Conservation (phyloP, 2,329 filamentous ascomycete species). For the Aurifilum marmelostoma region DNA sequence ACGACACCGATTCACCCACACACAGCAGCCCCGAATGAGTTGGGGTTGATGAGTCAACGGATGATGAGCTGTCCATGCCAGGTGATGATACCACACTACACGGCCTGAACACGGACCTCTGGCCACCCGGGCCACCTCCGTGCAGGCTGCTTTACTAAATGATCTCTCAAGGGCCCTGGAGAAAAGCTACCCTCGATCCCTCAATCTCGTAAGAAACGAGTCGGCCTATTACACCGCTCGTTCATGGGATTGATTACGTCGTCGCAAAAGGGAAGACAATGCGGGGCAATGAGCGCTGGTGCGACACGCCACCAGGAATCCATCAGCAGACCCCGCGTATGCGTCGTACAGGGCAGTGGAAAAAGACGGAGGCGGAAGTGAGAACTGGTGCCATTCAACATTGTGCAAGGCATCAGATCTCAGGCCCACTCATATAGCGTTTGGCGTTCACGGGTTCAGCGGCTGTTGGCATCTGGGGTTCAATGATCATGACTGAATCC, state of each 20-base stretch:
- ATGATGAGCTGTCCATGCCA: neutral
- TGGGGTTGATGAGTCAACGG: neutral
- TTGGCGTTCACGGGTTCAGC: neutral
- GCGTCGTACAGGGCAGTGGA: neutral
- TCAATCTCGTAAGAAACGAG: neutral
- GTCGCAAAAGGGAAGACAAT: neutral
- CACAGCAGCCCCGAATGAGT: neutral
- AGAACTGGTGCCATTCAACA: neutral
- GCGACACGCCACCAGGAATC: neutral
- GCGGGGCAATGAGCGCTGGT: neutral
- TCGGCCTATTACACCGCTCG: neutral
- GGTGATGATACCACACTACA: neutral
- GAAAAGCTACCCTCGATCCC: neutral
- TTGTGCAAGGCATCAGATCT: conserved; percentile 2
- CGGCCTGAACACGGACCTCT: neutral
- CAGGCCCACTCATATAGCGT: conserved; percentile 8
- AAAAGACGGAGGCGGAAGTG: neutral
- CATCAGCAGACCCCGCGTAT: neutral
- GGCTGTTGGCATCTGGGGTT: neutral
- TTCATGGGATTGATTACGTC: neutral
- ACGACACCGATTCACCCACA: neutral
- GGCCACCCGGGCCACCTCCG: neutral
- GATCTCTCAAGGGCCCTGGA: neutral
- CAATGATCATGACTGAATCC: neutral
- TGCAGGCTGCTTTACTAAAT: neutral